Conservation (phyloP, 2,329 filamentous ascomycete species). For the Ophiostoma sp. region DNA sequence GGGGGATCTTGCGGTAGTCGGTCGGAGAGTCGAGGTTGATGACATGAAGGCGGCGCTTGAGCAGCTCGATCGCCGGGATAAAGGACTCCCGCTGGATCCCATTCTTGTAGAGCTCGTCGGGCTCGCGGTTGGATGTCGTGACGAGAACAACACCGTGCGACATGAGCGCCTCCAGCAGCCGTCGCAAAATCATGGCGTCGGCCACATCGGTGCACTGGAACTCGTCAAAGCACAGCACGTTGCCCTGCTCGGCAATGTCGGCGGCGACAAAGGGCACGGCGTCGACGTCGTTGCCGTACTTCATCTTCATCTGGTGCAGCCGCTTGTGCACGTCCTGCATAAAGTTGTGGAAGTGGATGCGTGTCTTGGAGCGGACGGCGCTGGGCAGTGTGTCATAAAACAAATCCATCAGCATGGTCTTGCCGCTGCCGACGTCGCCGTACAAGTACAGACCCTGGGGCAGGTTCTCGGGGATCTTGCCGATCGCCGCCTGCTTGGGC, state of each 20-base stretch:
- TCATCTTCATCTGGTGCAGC: conserved; percentile 85
- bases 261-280: conserved; percentile 89
- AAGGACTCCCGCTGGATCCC: conserved; percentile 96
- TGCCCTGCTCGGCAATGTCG: conserved; percentile 82
- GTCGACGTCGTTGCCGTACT: conserved; percentile 85
- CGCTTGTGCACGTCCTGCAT: conserved; percentile 97
- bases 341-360: conserved; percentile 99
- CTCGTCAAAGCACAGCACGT: conserved; percentile 95
- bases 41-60: conserved; percentile 80
- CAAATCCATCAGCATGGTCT: conserved; percentile 99
- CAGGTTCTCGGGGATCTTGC: conserved; percentile 66
- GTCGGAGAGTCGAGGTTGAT: conserved; percentile 94
- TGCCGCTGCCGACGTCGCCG: conserved; percentile 94
- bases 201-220: conserved; percentile 99
- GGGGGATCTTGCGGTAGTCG: conserved; percentile 95
- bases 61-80: conserved; percentile 88
- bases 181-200: conserved; percentile 92
- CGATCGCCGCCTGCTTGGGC: conserved; percentile 39
- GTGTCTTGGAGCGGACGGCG: conserved; percentile 77
- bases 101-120: conserved; percentile 95
- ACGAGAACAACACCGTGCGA: conserved; percentile 94
- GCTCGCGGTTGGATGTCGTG: conserved; percentile 95
- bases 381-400: conserved; percentile 90
- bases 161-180: conserved; percentile 84
- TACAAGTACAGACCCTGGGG: conserved; percentile 93